Percentiles rank a stretch among this genome's conserved stretches.
Conservation (phyloP, 1,284 basidiomycete genomes). For the Fistulina hepatica region DNA sequence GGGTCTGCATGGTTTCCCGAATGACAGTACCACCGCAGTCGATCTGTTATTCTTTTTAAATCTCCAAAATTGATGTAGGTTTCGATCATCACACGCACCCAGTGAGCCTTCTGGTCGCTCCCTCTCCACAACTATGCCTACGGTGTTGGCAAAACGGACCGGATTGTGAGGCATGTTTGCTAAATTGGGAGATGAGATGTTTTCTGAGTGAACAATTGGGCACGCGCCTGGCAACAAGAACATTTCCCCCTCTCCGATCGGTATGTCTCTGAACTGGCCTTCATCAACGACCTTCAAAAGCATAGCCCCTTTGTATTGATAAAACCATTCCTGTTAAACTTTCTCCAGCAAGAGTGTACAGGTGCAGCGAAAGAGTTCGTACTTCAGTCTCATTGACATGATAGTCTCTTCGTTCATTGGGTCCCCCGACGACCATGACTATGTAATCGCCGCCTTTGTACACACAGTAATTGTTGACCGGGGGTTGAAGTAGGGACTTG, state of each 20-base stretch:
- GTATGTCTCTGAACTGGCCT: slow-evolving; percentile 78
- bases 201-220: background rate
- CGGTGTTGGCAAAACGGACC: slow-evolving; percentile 80
- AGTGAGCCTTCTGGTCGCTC: slow-evolving; percentile 58
- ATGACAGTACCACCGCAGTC: slow-evolving; percentile 90
- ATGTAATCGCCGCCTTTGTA: slow-evolving; percentile 80
- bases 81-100: slow-evolving; percentile 35
- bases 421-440: slow-evolving; percentile 80
- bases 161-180: slow-evolving; percentile 95
- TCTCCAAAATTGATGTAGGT: slow-evolving; percentile 5
- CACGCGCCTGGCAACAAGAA: slow-evolving; percentile 79
- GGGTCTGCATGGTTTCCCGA: slow-evolving; percentile 57
- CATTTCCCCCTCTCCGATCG: slow-evolving; percentile 93
- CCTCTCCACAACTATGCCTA: slow-evolving; percentile 93
- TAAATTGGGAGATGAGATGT: too few relatives aligned
- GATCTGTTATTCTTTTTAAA: slow-evolving; percentile 44
- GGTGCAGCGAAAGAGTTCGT: background rate
- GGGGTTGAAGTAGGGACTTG: slow-evolving; percentile 68
- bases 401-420: slow-evolving; percentile 12
- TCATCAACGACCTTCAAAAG: slow-evolving; percentile 81
- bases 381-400: slow-evolving; percentile 14
- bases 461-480: slow-evolving; percentile 85
- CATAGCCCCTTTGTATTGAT: slow-evolving; percentile 90
- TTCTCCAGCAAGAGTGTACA: background rate
- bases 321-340: slow-evolving; percentile 86